Percentiles rank a stretch among this genome's conserved stretches.
Conservation (phyloP, 345 rosid species). For the Raphanus raphanistrum region DNA sequence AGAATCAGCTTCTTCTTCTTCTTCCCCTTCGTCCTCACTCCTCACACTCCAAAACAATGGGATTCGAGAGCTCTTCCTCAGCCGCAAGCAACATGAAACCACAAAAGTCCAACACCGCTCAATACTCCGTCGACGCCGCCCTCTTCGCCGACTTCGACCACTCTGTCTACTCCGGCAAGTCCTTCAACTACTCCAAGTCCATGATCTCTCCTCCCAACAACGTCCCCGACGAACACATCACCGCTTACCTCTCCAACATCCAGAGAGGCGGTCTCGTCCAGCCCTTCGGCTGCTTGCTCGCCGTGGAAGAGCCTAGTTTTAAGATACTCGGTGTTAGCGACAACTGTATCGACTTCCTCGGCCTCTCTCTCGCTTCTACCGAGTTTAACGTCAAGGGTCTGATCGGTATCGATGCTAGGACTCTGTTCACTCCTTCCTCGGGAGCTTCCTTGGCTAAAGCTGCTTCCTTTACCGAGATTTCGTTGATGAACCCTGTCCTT, state of each 20-base stretch:
- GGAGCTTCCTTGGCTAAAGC: slow-evolving; percentile 67
- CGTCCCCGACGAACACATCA: slow-evolving; percentile 67
- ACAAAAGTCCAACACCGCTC: slow-evolving; percentile 44
- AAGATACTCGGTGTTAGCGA: slow-evolving; percentile 64
- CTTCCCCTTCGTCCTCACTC: slow-evolving; percentile 13
- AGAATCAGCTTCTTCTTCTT: slow-evolving; percentile 31
- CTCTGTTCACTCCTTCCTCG: slow-evolving; percentile 59
- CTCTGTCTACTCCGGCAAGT: slow-evolving; percentile 61
- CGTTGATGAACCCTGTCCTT: slow-evolving; percentile 67
- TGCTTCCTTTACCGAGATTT: slow-evolving; percentile 61
- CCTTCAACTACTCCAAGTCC: slow-evolving; percentile 69
- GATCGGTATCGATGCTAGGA: slow-evolving; percentile 70
- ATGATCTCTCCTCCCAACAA: slow-evolving; percentile 47
- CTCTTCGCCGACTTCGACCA: slow-evolving; percentile 71
- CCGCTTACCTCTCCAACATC: slow-evolving; percentile 62
- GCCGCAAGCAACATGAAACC: slow-evolving; percentile 55
- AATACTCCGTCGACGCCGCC: slow-evolving; percentile 73
- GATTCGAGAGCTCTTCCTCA: slow-evolving; percentile 41
- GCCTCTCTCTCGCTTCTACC: slow-evolving; percentile 33
- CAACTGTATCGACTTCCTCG: slow-evolving; percentile 59
- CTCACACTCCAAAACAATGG: slow-evolving; percentile 13
- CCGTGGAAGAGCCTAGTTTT: slow-evolving; percentile 63
- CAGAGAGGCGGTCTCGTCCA: slow-evolving; percentile 85
- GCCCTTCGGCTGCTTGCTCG: slow-evolving; percentile 77
- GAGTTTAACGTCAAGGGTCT: slow-evolving; percentile 41